Percentiles rank a stretch among this genome's conserved stretches.
Evolutionary conservation across 2,329 filamentous ascomycete species (phyloP).

Genomic region (Lomentospora prolificans): DNA sequence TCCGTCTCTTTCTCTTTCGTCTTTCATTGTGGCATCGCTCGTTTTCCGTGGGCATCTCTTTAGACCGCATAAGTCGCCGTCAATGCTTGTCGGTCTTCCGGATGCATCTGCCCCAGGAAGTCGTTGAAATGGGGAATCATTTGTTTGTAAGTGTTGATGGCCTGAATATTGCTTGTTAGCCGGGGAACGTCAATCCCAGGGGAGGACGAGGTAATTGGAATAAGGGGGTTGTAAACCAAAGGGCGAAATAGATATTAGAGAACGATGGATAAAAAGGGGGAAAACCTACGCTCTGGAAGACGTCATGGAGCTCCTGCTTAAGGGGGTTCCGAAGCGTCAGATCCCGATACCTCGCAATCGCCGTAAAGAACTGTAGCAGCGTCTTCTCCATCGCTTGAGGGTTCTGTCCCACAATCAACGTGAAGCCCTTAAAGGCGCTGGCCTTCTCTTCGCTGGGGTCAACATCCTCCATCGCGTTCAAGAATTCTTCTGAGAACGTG

Average conservation of each 20-base stretch:
- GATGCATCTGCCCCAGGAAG: constrained; percentile 41
- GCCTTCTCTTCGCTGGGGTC: constrained; percentile 89
- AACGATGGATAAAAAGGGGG: background rate
- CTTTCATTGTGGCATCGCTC: background rate
- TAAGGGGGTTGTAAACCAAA: too few species aligned
- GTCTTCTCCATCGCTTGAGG: constrained; percentile 86
- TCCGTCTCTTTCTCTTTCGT: background rate
- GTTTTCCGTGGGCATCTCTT: constrained; percentile 6
- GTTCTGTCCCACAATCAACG: constrained; percentile 72
- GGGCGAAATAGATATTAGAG: too few species aligned
- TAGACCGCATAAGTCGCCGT: constrained; percentile 36
- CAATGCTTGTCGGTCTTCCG: constrained; percentile 39
- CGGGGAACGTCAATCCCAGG: constrained; percentile 10
- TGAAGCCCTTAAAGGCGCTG: constrained; percentile 86
- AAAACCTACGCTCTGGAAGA: constrained; percentile 63
- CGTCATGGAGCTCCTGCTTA: constrained; percentile 56
- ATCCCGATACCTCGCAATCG: constrained; percentile 70
- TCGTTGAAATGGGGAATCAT: constrained; percentile 50
- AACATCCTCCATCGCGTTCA: constrained; percentile 72
- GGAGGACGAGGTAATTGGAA: too few species aligned
- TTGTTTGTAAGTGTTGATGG: constrained; percentile 44
- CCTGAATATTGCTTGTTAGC: constrained; percentile 24
- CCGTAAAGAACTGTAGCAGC: constrained; percentile 69
- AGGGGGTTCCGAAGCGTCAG: constrained; percentile 49
- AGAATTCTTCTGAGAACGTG: constrained; percentile 72